phyloP scores from a whole-genome alignment of 2,329 filamentous ascomycete genomes.

The Fusarium palustre region DNA sequence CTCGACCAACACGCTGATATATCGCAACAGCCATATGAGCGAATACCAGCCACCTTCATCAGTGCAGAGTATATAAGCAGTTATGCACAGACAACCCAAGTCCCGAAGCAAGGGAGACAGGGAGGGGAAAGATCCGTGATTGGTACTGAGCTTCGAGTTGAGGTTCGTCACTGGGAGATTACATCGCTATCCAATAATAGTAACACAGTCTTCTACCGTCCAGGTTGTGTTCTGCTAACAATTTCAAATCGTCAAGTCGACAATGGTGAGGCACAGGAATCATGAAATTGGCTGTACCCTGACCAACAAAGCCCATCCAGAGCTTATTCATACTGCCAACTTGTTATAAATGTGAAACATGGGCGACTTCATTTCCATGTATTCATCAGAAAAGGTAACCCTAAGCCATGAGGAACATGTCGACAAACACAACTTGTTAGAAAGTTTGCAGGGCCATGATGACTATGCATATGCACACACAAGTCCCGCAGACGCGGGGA shows the following conservation, averaged over 20 bases:
- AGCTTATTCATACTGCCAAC: neutral
- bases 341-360: neutral
- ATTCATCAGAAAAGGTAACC: neutral
- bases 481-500: constrained; percentile 37
- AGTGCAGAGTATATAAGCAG: neutral
- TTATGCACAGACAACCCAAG: neutral
- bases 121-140: neutral
- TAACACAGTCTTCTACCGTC: neutral
- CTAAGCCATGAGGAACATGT: constrained; percentile 6
- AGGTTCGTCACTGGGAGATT: neutral
- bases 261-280: neutral
- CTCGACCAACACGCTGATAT: constrained; percentile 30
- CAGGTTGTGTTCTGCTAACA: constrained; percentile 1
- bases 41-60: constrained; percentile 34
- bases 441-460: constrained; percentile 13
- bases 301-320: constrained; percentile 7
- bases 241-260: constrained; percentile 8
- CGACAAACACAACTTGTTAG: neutral
- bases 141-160: constrained; percentile 5
- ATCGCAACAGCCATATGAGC: constrained; percentile 11
- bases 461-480: constrained; percentile 27
- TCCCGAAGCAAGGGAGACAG: neutral
- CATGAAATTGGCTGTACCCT: constrained; percentile 9
- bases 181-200: constrained; percentile 2
- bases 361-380: neutral